Conservation (phyloP, 306 rosid species). For the Pyrus pyrifolia region DNA sequence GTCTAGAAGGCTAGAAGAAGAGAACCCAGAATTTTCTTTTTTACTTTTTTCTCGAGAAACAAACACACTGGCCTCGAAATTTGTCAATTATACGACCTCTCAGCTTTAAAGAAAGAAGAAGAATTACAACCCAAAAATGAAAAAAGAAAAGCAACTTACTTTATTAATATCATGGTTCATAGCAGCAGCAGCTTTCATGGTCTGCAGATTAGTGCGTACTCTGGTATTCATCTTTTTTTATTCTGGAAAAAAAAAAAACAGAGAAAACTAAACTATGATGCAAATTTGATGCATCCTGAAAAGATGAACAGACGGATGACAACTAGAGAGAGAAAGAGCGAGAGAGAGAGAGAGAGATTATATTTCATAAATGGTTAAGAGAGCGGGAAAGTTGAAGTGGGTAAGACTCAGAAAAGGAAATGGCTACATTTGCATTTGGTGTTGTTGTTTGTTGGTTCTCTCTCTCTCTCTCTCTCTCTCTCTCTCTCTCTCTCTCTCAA, state of each 20-base stretch:
- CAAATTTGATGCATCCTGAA: conserved; percentile 25
- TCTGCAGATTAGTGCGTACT: conserved; percentile 54
- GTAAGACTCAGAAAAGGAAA: conserved; percentile 26
- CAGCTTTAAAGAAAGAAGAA: not conserved
- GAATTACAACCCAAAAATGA: not conserved
- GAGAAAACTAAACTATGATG: conserved; percentile 10
- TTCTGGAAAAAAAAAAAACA: conserved; percentile 20
- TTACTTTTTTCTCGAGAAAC: conserved; percentile 24
- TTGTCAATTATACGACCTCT: conserved; percentile 11
- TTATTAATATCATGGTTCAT: conserved; percentile 30
- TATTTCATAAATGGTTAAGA: conserved; percentile 25
- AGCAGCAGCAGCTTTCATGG: conserved; percentile 41
- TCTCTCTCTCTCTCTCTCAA: conserved; percentile 4
- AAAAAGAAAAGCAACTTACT: conserved; percentile 27
- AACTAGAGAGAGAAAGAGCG: not conserved
- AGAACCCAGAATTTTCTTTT: not conserved
- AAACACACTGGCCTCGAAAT: conserved; percentile 18
- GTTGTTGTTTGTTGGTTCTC: not conserved
- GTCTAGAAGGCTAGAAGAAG: not conserved
- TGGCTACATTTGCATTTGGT: conserved; percentile 15
- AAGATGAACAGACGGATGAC: conserved; percentile 12
- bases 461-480: not conserved
- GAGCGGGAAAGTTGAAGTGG: conserved; percentile 75
- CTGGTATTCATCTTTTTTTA: conserved; percentile 46
- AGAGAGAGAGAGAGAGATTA: conserved; percentile 4